Percentiles rank a stretch among this genome's conserved stretches.
phyloP scores from a whole-genome alignment of 75 land plant genomes.

The Cunninghamia lanceolata region DNA sequence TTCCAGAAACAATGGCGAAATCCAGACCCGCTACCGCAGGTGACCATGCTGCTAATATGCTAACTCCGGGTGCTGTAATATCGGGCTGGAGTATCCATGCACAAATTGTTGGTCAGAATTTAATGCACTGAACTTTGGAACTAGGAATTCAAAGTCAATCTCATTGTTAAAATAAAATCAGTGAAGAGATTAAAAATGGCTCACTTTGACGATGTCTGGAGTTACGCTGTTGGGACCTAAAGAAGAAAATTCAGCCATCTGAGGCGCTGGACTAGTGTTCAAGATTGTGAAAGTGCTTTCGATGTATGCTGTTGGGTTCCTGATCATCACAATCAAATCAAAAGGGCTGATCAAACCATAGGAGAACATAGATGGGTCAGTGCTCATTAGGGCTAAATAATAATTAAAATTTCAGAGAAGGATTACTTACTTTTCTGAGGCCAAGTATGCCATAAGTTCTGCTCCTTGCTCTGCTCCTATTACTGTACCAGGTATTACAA shows the following conservation, averaged over 20 bases:
- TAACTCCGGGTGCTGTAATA: conserved; percentile 5
- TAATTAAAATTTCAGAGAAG: too few species aligned
- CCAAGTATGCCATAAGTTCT: conserved; percentile 37
- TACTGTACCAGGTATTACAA: conserved; percentile 29
- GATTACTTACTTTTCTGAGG: conserved; percentile 25
- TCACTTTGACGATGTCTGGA: neutral
- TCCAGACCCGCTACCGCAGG: neutral
- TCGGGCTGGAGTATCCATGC: neutral
- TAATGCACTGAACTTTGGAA: neutral
- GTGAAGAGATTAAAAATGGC: neutral
- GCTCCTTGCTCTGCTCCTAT: conserved; percentile 34
- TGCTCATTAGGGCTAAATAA: too few species aligned
- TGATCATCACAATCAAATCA: neutral
- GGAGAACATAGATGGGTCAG: too few species aligned
- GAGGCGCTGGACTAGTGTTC: neutral
- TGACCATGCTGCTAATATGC: conserved; percentile 5
- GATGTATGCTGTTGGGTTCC: neutral
- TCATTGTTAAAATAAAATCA: too few species aligned
- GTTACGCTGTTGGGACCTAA: neutral
- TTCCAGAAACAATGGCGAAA: neutral
- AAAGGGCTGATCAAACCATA: neutral
- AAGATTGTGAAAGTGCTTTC: neutral
- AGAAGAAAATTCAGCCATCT: neutral
- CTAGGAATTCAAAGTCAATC: too few species aligned
- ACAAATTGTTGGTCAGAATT: too few species aligned